Conservation (phyloP, 768 basidiomycete species). For the Lactifluus hygrophoroides region DNA sequence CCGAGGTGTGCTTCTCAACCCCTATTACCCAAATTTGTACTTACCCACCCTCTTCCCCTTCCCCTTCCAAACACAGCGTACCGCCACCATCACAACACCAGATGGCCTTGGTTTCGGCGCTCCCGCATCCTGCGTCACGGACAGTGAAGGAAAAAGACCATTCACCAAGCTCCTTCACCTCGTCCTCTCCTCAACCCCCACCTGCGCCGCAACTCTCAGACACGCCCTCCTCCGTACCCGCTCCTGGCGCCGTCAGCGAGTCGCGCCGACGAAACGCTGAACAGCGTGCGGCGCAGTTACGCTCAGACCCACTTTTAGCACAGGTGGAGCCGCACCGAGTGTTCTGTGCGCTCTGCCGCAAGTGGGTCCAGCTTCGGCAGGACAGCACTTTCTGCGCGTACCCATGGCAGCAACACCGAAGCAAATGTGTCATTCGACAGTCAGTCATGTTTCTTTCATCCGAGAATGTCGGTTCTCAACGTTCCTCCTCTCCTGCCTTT, state of each 20-base stretch:
- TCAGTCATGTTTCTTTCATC: conserved; percentile 31
- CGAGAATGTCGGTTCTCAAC: not conserved
- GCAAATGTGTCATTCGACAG: conserved; percentile 67
- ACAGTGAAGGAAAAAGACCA: conserved; percentile 14
- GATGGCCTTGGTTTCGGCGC: conserved; percentile 26
- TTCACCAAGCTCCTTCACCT: not conserved
- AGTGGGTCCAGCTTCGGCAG: conserved; percentile 78
- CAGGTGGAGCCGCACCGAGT: conserved; percentile 60
- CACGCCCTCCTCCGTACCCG: not conserved
- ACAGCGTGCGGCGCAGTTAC: conserved; percentile 63
- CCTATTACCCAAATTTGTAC: not conserved
- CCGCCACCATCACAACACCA: conserved; percentile 31
- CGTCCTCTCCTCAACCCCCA: conserved; percentile 1
- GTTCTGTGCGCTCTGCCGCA: conserved; percentile 65
- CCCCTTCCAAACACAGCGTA: conserved; percentile 18
- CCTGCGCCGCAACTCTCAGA: not conserved
- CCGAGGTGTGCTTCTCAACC: not conserved
- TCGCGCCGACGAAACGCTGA: conserved; percentile 70
- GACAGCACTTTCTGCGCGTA: conserved; percentile 75
- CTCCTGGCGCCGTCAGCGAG: conserved; percentile 33
- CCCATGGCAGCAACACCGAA: conserved; percentile 73
- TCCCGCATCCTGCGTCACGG: conserved; percentile 15
- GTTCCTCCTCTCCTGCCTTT: conserved; percentile 2
- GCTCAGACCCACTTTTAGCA: conserved; percentile 54
- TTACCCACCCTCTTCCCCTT: not conserved